Evolutionary conservation across 2,329 filamentous ascomycete genomes (phyloP).

Genomic region (Fusarium beomiforme): DNA sequence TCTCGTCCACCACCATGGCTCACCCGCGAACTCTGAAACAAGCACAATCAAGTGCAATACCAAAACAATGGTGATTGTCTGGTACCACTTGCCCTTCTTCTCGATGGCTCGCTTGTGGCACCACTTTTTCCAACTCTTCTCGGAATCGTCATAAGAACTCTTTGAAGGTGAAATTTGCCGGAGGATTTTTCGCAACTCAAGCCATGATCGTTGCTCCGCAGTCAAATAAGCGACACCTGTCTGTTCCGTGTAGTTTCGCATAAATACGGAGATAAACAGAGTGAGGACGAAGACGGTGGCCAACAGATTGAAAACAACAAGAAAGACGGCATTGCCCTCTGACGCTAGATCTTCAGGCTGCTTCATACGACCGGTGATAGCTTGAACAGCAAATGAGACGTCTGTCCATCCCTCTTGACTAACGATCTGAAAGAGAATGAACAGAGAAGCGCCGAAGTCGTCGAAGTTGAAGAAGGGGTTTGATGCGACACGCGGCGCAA

Average conservation of each 20-base stretch:
- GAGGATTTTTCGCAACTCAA: conserved; percentile 91
- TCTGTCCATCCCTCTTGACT: conserved; percentile 98
- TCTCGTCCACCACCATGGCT: conserved; percentile 75
- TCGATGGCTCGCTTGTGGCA: conserved; percentile 94
- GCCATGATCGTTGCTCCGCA: conserved; percentile 94
- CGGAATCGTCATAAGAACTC: conserved; percentile 81
- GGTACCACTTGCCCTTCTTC: conserved; percentile 93
- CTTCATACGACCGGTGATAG: conserved; percentile 78
- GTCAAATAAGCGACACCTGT: conserved; percentile 97
- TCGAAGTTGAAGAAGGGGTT: conserved; percentile 95
- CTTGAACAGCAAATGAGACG: conserved; percentile 86
- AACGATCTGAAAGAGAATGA: conserved; percentile 98
- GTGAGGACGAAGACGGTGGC: conserved; percentile 97
- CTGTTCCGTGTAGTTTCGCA: conserved; percentile 99
- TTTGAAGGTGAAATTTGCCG: conserved; percentile 95
- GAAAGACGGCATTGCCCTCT: conserved; percentile 91
- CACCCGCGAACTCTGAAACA: conserved; percentile 85
- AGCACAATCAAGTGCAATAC: conserved; percentile 85
- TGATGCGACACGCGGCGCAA: conserved; percentile 81
- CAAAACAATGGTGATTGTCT: conserved; percentile 80
- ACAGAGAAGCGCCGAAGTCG: conserved; percentile 90
- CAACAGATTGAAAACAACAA: conserved; percentile 94
- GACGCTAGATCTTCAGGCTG: conserved; percentile 77
- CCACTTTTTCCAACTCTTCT: conserved; percentile 86
- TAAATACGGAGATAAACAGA: conserved; percentile 98